Evolutionary conservation across 306 rosid species (phyloP), one percentile per base, ranked within the genome.

Genomic region (Rosa chinensis): DNA sequence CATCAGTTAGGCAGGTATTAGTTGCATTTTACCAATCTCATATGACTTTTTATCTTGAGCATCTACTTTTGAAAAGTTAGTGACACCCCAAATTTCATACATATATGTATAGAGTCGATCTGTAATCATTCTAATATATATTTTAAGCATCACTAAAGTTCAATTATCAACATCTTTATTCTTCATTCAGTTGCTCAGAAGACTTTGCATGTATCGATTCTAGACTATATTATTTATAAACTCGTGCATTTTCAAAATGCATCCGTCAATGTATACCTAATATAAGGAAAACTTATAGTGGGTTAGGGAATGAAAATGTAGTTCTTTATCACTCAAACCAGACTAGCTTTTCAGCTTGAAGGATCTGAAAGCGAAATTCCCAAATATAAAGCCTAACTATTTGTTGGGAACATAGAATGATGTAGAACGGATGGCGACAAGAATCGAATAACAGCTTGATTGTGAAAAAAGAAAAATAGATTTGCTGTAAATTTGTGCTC

Each of bases 51-150:
- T 42, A 16, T 59, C 28, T 50, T 35, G 32, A 28, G 32, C 43
- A 16, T 50, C 47, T 32, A 72, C 45, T 61, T 75, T 75, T 55
- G 6, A 69, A 79, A 85, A 79, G 77, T 37, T 83, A 21, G n/a
- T 43, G 17, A 68, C 21, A 37, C 66, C 28, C 75, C 4, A 64
- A 73, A 70, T 79, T 56, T 66, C 56, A 72, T 44, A 56, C 81
- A 18, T 64, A 39, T 4, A 28, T 77, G 5, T 28, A 13, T 23
- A 42, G 40, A 44, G 37, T 32, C 6, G 47, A 61, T 48, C 47
- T 71, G 71, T 61, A 42, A 89, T 82, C 70, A 84, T 78, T 79
- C 53, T 69, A 82, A 77, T 66, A 77, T 66, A 82, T 59, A 18
- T 23, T 44, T 10, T 44, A 44, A 7, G 59, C 25, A 47, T 10